Evolutionary conservation across 345 rosid species (phyloP).

Genomic region (Populus alba): DNA sequence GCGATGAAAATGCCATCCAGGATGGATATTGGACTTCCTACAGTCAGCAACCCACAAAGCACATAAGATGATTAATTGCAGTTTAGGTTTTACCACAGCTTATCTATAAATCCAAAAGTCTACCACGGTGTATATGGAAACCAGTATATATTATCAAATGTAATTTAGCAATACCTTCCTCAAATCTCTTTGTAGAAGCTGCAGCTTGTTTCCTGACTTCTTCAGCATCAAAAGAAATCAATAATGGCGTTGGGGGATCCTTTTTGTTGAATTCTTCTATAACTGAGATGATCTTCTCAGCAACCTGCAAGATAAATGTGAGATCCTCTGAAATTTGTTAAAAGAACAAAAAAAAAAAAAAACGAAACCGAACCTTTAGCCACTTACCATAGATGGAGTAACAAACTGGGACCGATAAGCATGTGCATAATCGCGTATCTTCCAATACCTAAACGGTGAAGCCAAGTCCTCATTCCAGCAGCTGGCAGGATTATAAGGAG

Average conservation of each 20-base stretch:
- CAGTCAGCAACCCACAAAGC: slow-evolving; percentile 11
- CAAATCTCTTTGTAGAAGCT: slow-evolving; percentile 74
- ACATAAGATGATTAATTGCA: neutral
- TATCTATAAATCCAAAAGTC: neutral
- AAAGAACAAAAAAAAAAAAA: neutral
- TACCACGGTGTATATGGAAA: no score
- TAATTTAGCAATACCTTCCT: slow-evolving; percentile 49
- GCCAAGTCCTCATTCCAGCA: slow-evolving; percentile 32
- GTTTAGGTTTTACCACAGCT: slow-evolving; percentile 6
- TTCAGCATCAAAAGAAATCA: slow-evolving; percentile 56
- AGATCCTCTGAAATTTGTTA: neutral
- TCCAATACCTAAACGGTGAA: slow-evolving; percentile 68
- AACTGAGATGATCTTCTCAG: slow-evolving; percentile 49
- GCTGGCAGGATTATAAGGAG: slow-evolving; percentile 52
- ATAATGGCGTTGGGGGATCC: slow-evolving; percentile 58
- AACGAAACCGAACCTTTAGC: neutral
- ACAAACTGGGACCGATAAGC: slow-evolving; percentile 71
- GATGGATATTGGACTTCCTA: slow-evolving; percentile 75
- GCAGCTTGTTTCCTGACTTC: slow-evolving; percentile 74
- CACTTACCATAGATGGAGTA: slow-evolving; percentile 62
- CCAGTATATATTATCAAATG: neutral
- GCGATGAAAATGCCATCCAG: slow-evolving; percentile 85
- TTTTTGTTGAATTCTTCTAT: slow-evolving; percentile 54
- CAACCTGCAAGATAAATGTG: slow-evolving; percentile 49
- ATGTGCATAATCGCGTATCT: slow-evolving; percentile 81